Conservation (phyloP, 768 basidiomycete species). For the Phylloporus arenicola region DNA sequence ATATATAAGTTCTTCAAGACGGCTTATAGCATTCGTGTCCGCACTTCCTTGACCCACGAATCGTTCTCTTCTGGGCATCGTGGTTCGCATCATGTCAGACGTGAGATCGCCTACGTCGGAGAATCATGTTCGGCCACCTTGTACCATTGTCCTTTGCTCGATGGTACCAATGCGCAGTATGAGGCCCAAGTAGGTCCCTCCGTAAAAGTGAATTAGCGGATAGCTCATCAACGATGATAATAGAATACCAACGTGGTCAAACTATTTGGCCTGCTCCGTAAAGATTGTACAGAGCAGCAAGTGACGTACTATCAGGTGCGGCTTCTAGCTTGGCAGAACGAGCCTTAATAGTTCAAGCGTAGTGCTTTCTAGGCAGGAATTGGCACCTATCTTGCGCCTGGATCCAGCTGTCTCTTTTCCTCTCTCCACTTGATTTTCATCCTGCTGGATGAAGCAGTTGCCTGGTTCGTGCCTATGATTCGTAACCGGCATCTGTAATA, state of each 20-base stretch:
- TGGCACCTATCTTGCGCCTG: slow-evolving; percentile 52
- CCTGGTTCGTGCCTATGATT: slow-evolving; percentile 45
- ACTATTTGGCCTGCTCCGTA: slow-evolving; percentile 63
- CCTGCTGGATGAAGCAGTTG: slow-evolving; percentile 63
- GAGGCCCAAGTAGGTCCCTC: slow-evolving; percentile 36
- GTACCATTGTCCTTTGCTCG: slow-evolving; percentile 60
- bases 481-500: neutral
- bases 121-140: slow-evolving; percentile 18
- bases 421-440: slow-evolving; percentile 51
- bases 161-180: slow-evolving; percentile 58
- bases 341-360: neutral
- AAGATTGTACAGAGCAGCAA: slow-evolving; percentile 47
- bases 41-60: neutral
- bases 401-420: slow-evolving; percentile 67
- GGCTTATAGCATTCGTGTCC: neutral
- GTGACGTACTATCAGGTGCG: slow-evolving; percentile 68
- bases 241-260: slow-evolving; percentile 69
- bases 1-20: neutral
- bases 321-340: neutral
- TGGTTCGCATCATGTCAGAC: slow-evolving; percentile 14
- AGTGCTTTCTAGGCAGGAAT: slow-evolving; percentile 37
- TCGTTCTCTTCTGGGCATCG: neutral
- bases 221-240: neutral
- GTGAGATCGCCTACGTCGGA: neutral
- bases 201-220: neutral